These are phyloP conservation scores for Dianthus caryophyllus DNA, from an alignment of 148 eudicot species.

Conservation along the genomic window DNA sequence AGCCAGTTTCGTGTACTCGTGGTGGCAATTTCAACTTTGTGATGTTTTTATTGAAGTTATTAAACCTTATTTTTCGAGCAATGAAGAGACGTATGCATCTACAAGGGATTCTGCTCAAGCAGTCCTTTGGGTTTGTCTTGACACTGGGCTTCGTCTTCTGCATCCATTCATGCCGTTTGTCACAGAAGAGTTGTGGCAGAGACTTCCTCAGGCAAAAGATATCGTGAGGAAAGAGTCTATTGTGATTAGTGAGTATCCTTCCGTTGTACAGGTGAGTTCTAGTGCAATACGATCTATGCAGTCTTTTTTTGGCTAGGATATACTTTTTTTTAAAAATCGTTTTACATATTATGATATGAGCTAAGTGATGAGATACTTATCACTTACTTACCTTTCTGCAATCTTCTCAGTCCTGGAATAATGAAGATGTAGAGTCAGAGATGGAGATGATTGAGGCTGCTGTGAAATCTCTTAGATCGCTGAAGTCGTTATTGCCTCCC, in stretches of 20 bases:
- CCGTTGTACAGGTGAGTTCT: slow-evolving; percentile 52
- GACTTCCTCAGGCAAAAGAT: slow-evolving; percentile 70
- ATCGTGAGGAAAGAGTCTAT: slow-evolving; percentile 64
- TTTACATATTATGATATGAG: slow-evolving; percentile 1
- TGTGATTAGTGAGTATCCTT: slow-evolving; percentile 71
- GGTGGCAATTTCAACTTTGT: slow-evolving; percentile 96
- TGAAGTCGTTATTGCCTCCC: slow-evolving; percentile 59
- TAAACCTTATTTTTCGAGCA: slow-evolving; percentile 64
- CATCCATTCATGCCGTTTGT: slow-evolving; percentile 97
- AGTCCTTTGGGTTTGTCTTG: slow-evolving; percentile 83
- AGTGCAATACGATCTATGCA: background rate
- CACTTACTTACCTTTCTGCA: background rate
- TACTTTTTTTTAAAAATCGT: background rate
- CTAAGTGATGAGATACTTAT: background rate
- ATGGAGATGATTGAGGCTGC: slow-evolving; percentile 71
- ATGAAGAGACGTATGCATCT: slow-evolving; percentile 42
- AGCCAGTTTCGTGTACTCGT: slow-evolving; percentile 72
- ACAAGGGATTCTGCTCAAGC: slow-evolving; percentile 61
- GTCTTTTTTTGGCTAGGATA: background rate
- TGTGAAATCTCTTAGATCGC: slow-evolving; percentile 72
- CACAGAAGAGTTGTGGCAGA: slow-evolving; percentile 96
- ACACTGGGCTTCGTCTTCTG: slow-evolving; percentile 75
- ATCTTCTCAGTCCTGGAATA: slow-evolving; percentile 70
- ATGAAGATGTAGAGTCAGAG: slow-evolving; percentile 57
- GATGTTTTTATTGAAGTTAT: slow-evolving; percentile 84